These are phyloP conservation scores for Tetraselmis striata DNA, from an alignment of 139 green algal species.

Conservation along the genomic window DNA sequence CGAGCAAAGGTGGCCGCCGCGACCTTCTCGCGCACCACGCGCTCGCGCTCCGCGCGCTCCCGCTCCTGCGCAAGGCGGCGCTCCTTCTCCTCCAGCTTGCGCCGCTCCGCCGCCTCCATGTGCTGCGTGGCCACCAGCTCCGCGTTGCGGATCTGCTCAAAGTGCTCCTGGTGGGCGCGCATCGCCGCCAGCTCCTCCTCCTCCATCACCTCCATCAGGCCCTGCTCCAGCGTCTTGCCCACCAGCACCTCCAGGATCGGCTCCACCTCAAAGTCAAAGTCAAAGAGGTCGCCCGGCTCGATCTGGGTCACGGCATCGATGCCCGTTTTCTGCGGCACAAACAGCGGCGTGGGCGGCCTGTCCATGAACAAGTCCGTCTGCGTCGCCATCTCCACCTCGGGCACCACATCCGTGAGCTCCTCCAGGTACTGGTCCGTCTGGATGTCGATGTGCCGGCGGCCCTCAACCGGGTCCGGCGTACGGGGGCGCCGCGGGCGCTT, in stretches of 20 bases:
- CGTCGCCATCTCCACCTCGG: conserved; percentile 60
- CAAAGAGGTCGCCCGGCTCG: conserved; percentile 76
- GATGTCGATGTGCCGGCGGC: conserved; percentile 72
- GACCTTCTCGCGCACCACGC: conserved; percentile 52
- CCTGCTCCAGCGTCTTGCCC: conserved; percentile 82
- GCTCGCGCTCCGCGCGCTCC: conserved; percentile 55
- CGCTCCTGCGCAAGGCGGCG: conserved; percentile 60
- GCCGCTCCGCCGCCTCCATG: conserved; percentile 75
- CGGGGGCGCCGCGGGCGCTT: conserved; percentile 15
- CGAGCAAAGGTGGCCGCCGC: conserved; percentile 61
- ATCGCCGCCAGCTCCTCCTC: conserved; percentile 82
- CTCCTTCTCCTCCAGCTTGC: conserved; percentile 77
- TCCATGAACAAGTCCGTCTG: conserved; percentile 83
- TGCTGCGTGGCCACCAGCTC: conserved; percentile 75
- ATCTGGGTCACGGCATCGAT: conserved; percentile 73
- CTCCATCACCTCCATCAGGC: conserved; percentile 81
- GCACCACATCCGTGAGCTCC: conserved; percentile 71
- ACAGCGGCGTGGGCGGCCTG: conserved; percentile 68
- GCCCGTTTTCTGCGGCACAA: conserved; percentile 71
- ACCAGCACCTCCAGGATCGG: conserved; percentile 79
- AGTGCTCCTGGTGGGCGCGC: conserved; percentile 69
- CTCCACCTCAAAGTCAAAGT: conserved; percentile 90
- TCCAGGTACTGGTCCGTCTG: conserved; percentile 80
- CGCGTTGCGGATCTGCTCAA: conserved; percentile 67
- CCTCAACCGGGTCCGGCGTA: conserved; percentile 69